A percentile compares a stretch with the other conserved stretches of the same genome.
These are phyloP conservation scores for Corynespora cassiicola DNA, from an alignment of 2,329 filamentous ascomycete species.

Conservation along the genomic window DNA sequence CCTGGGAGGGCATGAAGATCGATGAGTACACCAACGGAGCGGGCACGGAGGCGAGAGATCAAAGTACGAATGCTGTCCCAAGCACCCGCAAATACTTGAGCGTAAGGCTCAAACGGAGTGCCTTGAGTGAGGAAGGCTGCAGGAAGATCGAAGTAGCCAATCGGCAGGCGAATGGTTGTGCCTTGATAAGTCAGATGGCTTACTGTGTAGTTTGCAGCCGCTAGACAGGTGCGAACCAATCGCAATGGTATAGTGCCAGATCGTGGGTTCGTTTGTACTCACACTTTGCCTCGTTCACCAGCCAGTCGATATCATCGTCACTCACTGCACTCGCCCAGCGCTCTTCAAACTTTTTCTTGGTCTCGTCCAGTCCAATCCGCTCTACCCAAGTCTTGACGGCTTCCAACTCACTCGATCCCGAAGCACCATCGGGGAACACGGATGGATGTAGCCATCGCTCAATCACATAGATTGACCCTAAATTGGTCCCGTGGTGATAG, in stretches of 20 bases:
- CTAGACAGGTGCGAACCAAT: background rate
- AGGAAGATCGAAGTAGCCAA: constrained; percentile 64
- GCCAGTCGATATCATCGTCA: constrained; percentile 60
- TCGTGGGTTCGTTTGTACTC: constrained; percentile 12
- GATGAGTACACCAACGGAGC: constrained; percentile 63
- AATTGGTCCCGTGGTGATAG: constrained; percentile 66
- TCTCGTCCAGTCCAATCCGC: constrained; percentile 54
- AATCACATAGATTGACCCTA: constrained; percentile 66
- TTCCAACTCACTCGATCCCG: constrained; percentile 59
- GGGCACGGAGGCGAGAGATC: constrained; percentile 51
- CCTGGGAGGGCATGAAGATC: constrained; percentile 66
- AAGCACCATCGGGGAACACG: constrained; percentile 54
- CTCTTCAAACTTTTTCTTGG: constrained; percentile 58
- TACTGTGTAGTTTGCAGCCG: background rate
- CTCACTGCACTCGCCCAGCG: constrained; percentile 61
- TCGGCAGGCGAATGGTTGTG: constrained; percentile 65
- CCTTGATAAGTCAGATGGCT: constrained; percentile 18
- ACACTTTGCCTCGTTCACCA: constrained; percentile 59
- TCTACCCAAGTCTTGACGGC: constrained; percentile 58
- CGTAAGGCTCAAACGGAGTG: constrained; percentile 59
- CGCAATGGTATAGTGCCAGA: background rate
- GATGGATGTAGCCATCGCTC: constrained; percentile 63
- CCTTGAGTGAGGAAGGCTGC: constrained; percentile 57
- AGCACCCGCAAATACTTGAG: constrained; percentile 59
- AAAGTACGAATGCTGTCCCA: constrained; percentile 60